phyloP scores from a whole-genome alignment of 2,329 filamentous ascomycete species.

The Teratosphaeria zuluensis region DNA sequence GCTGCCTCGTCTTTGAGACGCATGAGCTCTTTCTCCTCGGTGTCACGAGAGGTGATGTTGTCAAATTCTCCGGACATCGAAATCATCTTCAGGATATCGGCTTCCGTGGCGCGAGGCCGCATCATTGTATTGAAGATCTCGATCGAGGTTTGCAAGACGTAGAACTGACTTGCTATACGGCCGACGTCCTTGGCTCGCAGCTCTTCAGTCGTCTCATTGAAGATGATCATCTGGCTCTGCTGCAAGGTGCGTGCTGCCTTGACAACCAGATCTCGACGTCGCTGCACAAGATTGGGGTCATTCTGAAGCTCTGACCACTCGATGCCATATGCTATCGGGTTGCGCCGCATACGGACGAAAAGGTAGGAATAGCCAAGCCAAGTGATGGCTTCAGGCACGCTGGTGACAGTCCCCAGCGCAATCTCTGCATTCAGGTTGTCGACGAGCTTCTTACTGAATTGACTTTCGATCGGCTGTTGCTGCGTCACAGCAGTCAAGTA shows the following conservation, averaged over 20 bases:
- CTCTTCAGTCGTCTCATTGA: conserved; percentile 89
- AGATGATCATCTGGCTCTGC: conserved; percentile 97
- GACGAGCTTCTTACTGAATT: conserved; percentile 84
- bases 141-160: conserved; percentile 86
- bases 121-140: conserved; percentile 97
- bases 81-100: conserved; percentile 91
- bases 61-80: conserved; percentile 97
- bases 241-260: conserved; percentile 81
- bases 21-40: conserved; percentile 76
- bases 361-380: conserved; percentile 98
- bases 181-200: conserved; percentile 90
- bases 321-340: conserved; percentile 86
- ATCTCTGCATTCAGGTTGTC: conserved; percentile 97
- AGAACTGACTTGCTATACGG: conserved; percentile 93
- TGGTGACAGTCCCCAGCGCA: conserved; percentile 85
- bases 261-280: conserved; percentile 75
- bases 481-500: conserved; percentile 90
- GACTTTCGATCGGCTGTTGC: conserved; percentile 95
- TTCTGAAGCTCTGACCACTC: conserved; percentile 86
- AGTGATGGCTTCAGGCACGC: conserved; percentile 82
- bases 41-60: conserved; percentile 88
- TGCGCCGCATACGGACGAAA: conserved; percentile 91
- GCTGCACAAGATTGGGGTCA: conserved; percentile 77
- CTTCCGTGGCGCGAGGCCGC: conserved; percentile 74
- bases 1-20: conserved; percentile 60